Base-by-base conservation (phyloP, 2,329 filamentous ascomycete genomes). In the Drechmeria coniospora region DNA sequence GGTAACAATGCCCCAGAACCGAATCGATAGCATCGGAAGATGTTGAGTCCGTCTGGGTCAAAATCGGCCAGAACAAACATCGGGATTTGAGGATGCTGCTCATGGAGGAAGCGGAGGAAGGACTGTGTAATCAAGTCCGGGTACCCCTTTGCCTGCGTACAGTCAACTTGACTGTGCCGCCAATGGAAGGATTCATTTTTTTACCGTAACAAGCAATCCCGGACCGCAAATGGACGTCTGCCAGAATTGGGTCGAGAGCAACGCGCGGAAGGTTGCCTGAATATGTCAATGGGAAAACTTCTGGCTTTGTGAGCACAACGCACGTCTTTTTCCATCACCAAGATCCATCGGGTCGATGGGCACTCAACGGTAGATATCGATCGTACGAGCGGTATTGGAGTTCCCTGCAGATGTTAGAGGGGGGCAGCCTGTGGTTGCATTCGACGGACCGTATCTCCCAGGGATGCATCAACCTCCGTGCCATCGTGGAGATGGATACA, bases 291-390 rank as follows among this genome's bases (percentile, higher is more conserved):
- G 3, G 3, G 3, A 3, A n/a, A n/a, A 12, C 3, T 17, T 2
- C 2, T 9, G 11, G 3, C 14, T 17, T 6, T 2, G 9, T 14
- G 11, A 6, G 2, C 2, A 8, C 3, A 9, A 31, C 48, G 32
- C 37, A 72, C 78, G 58, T 90, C 81, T 51, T 90, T 87, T 45
- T 90, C 81, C 28, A 87, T 65, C 0, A 87, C 65, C 0, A 87
- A 53, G 23, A 86, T 55, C 78, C 76, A 84, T 29, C 56, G 55
- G 2, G 65, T 50, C 1, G 42, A 33, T 1, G 47, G 45, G n/a
- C 75, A 47, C 21, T 70, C 49, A 2, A 80, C 39, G 3, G 44
- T 44, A 1, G 59, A 50, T 9, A 75, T 56, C 0, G 63, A 59
- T 27, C 53, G 55, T 3, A 61, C 38, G 6, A 55, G 54, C 0